Evolutionary conservation across 306 rosid genomes (phyloP).

Genomic region (Phaseolus lunatus): DNA sequence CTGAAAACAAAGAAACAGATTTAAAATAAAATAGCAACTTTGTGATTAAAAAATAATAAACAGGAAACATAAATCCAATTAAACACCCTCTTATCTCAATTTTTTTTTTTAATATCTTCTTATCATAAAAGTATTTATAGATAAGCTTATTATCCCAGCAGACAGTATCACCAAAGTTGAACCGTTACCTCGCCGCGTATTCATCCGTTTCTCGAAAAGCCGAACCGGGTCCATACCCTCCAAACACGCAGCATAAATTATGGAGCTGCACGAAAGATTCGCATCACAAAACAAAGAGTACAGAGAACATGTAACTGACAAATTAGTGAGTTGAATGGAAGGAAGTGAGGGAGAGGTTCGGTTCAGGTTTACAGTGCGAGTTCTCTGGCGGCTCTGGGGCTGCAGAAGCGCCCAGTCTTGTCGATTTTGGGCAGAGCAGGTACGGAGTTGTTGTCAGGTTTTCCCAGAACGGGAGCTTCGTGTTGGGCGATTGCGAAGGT

Average conservation of each 20-base stretch:
- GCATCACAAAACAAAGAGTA: neutral
- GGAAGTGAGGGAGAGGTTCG: slow-evolving; percentile 19
- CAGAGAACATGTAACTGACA: neutral
- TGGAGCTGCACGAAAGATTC: slow-evolving; percentile 56
- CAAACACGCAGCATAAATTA: slow-evolving; percentile 82
- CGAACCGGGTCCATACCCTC: slow-evolving; percentile 93
- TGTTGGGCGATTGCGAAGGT: slow-evolving; percentile 45
- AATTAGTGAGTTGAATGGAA: neutral
- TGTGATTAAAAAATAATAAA: no score
- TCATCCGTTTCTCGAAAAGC: slow-evolving; percentile 78
- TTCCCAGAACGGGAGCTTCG: slow-evolving; percentile 44
- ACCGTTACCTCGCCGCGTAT: slow-evolving; percentile 71
- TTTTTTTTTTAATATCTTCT: no score
- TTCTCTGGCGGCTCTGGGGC: slow-evolving; percentile 96
- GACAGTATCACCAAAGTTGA: neutral
- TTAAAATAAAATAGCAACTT: neutral
- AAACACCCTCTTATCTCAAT: neutral
- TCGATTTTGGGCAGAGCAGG: slow-evolving; percentile 74
- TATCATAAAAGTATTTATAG: neutral
- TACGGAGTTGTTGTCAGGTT: slow-evolving; percentile 26
- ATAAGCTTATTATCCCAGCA: neutral
- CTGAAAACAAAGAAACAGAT: neutral
- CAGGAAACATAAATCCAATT: neutral
- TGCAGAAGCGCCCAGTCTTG: slow-evolving; percentile 81
- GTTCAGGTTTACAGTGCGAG: slow-evolving; percentile 70